Evolutionary conservation across 371 early-diverging fungal species (phyloP), one percentile per base, ranked within the genome.

Genomic region (Mortierella sp.): DNA sequence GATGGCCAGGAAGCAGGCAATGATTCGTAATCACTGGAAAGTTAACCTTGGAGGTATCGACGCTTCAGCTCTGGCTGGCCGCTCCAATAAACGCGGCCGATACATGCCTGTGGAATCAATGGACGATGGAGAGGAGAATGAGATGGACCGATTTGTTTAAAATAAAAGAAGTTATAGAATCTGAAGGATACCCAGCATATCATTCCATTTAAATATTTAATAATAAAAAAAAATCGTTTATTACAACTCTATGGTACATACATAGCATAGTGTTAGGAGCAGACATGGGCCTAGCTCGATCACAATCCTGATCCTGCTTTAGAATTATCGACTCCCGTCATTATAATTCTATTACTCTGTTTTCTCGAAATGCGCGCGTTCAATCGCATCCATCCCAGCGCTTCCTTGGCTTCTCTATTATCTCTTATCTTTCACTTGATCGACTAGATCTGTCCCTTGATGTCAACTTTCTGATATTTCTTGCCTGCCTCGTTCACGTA

Each of bases 381-480:
- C 45, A n/a, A 12, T 28, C 19, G 15, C 12, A 6, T 28, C 28
- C 53, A 12, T 53, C 28, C 53, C 10, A 40, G 28, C 26, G 7
- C 10, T 26, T 28, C 26, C 23, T 34, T 31, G 3, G 35, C 17
- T 32, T 34, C 37, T n/a, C 31, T 57, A 12, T 55, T 32, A 19
- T 57, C 26, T 9, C 8, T 47, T 31, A 3, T 62, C 34, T 29
- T 49, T 12, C n/a, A 42, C 28, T n/a, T 58, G 15, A 22, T 62
- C 51, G 64, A 47, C 70, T 83, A 85, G 17, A 89, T 86, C 63
- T 92, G 93, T 34, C 93, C 92, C 70, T 94, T 94, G 68, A 94
- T 91, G 67, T 94, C 95, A 51, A 94, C 87, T 73, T 87, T 92
- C 37, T 86, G 89, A 66, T 88, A 93, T 64, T 90, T 89, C 70